Percentiles rank a stretch among this genome's conserved stretches.
Evolutionary conservation across 176 grass and related monocot species (phyloP).

Genomic region (Lolium rigidum): DNA sequence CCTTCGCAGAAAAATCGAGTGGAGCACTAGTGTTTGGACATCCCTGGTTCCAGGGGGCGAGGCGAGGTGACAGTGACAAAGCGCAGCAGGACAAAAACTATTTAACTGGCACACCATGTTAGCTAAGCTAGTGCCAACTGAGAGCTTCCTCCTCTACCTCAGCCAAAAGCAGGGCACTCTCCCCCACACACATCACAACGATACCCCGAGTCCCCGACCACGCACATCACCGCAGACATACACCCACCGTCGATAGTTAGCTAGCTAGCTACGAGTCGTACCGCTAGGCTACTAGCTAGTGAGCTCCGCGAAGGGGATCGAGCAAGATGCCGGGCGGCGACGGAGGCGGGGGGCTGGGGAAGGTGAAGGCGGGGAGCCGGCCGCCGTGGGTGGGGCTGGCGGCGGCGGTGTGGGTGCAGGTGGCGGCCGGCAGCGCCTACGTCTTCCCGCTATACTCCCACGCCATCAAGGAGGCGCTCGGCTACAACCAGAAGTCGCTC

Average conservation of each 20-base stretch:
- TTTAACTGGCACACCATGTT: not conserved
- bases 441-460: constrained; percentile 91
- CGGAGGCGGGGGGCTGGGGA: constrained; percentile 20
- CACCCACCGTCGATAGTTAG: not conserved
- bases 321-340: constrained; percentile 15
- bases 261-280: not conserved
- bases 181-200: not conserved
- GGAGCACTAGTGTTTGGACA: not conserved
- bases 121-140: too few species aligned
- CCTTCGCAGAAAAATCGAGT: not conserved
- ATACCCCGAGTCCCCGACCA: constrained; percentile 9
- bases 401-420: constrained; percentile 88
- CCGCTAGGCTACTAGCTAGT: not conserved
- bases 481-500: constrained; percentile 69
- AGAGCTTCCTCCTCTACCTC: not conserved
- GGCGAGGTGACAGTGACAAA: not conserved
- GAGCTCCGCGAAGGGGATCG: not conserved
- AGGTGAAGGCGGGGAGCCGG: constrained; percentile 77
- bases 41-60: not conserved
- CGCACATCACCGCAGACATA: not conserved
- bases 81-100: not conserved
- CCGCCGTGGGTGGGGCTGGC: constrained; percentile 94
- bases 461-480: constrained; percentile 66
- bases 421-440: constrained; percentile 84
- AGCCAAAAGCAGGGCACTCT: not conserved